Conservation (phyloP, 2,329 filamentous ascomycete species). For the Ampelomyces quisqualis region DNA sequence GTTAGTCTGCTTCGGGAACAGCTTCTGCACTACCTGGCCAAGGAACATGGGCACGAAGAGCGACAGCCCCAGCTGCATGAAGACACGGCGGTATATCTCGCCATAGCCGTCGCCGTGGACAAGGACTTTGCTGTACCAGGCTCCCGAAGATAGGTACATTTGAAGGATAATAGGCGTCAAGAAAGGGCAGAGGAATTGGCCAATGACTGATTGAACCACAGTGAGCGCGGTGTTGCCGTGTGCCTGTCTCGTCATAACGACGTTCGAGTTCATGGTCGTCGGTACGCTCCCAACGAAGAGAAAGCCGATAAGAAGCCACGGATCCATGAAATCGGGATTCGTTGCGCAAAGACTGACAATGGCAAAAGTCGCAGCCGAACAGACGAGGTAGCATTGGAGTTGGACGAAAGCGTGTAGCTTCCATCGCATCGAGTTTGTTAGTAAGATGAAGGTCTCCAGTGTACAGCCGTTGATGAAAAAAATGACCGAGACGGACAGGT, state of each 20-base stretch:
- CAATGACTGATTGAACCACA: conserved; percentile 66
- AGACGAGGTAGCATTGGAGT: conserved; percentile 65
- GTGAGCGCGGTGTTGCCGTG: conserved; percentile 58
- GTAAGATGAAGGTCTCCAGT: conserved; percentile 62
- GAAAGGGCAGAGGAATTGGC: conserved; percentile 69
- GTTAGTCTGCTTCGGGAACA: conserved; percentile 56
- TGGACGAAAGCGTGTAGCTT: conserved; percentile 68
- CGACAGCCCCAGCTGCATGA: conserved; percentile 67
- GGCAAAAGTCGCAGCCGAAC: conserved; percentile 62
- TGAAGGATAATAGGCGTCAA: conserved; percentile 65
- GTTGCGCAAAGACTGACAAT: conserved; percentile 55
- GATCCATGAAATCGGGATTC: conserved; percentile 57
- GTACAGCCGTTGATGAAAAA: conserved; percentile 72
- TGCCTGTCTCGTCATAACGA: conserved; percentile 70
- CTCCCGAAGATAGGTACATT: conserved; percentile 57
- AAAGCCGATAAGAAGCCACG: conserved; percentile 66
- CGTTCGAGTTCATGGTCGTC: conserved; percentile 71
- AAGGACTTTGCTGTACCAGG: conserved; percentile 59
- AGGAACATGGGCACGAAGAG: conserved; percentile 64
- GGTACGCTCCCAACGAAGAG: conserved; percentile 67
- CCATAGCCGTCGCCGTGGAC: conserved; percentile 56
- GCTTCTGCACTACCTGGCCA: conserved; percentile 61
- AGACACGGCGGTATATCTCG: conserved; percentile 65
- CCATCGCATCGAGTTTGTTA: conserved; percentile 65
- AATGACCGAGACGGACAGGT: conserved; percentile 67